Base-by-base conservation (phyloP, 192 early-diverging fungal species). In the Blastocladiella britannica region DNA sequence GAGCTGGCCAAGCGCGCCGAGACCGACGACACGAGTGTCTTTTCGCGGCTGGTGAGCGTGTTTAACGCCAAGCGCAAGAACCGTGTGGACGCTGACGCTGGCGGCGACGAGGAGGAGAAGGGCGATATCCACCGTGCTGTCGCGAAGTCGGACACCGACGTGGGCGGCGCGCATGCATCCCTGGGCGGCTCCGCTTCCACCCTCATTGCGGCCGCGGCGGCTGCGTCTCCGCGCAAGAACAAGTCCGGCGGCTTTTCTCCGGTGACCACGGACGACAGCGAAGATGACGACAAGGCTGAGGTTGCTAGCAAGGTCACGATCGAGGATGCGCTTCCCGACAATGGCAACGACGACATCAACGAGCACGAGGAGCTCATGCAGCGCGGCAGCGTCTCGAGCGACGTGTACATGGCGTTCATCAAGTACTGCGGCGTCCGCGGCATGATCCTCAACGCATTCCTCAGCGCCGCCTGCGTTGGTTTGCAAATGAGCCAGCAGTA, bases 1-100 rank as follows among this genome's bases (percentile, higher is more conserved):
- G 61, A 60, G 15, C 59, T 75, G 15, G 37, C 37, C 15, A n/a
- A n/a, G n/a, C n/a, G n/a, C n/a, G 37, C 37, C 37, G n/a, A 47
- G 2, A 20, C 37, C 37, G 37, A 47, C 37, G 15, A 9, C 15
- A 6, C 12, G 15, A 47, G 37, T 4, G n/a, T 47, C 1, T 47
- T 47, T 20, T 20, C 12, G 15, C 37, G n/a, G 37, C 37, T 47
- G 9, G 37, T 47, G 15, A 20, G 15, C 1, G 37, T 20, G 37
- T 47, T 47, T 20, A 47, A 47, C 37, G 37, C 37, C 37, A 47
- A 47, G 37, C 5, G 37, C 15, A 9, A 47, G 2, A 9, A 47
- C 15, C 15, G 37, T 0, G n/a, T 20, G 15, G 9, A 6, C 5
- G 31, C 7, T 7, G 37, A 47, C 12, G 37, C 15, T 9, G 12